Base-by-base conservation (phyloP, 2,329 filamentous ascomycete species). In the Esteya vermicola region DNA sequence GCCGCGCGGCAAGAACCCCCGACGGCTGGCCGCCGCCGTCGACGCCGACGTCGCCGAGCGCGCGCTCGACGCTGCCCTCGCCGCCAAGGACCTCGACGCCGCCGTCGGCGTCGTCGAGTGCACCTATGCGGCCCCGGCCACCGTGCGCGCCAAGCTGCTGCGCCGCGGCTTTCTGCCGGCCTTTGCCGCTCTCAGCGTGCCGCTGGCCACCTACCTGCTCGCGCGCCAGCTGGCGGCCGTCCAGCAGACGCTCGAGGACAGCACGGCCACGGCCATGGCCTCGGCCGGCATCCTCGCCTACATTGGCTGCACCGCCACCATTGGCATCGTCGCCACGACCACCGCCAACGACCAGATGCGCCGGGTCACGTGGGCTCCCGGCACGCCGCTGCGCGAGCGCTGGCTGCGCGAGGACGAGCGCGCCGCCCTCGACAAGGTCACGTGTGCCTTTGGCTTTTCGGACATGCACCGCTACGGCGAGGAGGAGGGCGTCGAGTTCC, bases 301-400 rank as follows among this genome's bases (percentile, higher is more conserved):
- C 57, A 68, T 93, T 32, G 72, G 76, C 18, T 84, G 85, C 47
- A 86, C 86, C 5, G 78, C 75, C 4, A 85, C 80, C 9, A 73
- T 96, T 39, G 91, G 89, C 3, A 63, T 91, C 32, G 75, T 96
- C 28, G 85, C 89, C 9, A 65, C 93, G 43, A 78, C 85, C 21
- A 95, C 89, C 26, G 70, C 80, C 44, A 95, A 95, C 59, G 88
- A 96, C 57, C 86, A 96, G 59, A 94, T 95, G 84, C 79, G 81
- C 52, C 76, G 91, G 18, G 85, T 96, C 6, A 88, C 85, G 3
- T 98, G 91, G 91, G 70, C 81, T 9, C 75, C 76, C 0, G 91
- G 91, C 10, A 80, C 85, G 26, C 81, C 84, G 19, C 62, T 96
- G 47, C 72, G 81, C 45, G 72, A 85, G 52, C 73, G 91, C 13